Evolutionary conservation across 2,329 filamentous ascomycete genomes (phyloP).

Genomic region (Monosporascus sp.): DNA sequence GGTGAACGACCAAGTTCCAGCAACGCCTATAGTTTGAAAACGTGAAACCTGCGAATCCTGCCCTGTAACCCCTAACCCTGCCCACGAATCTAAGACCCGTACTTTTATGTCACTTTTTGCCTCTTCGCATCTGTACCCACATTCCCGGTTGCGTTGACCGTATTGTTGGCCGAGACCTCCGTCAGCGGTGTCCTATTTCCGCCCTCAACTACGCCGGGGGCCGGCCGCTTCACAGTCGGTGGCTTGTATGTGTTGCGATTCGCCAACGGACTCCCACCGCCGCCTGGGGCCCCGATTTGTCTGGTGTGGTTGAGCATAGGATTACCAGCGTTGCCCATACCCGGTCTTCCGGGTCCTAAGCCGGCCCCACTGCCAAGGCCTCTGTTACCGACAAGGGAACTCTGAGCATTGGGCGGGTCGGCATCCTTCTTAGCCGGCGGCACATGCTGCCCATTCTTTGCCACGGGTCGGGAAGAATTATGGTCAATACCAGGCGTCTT

Average conservation of each 20-base stretch:
- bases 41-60: too few relatives aligned
- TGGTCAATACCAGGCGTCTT: constrained; percentile 88
- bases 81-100: not conserved
- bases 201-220: constrained; percentile 19
- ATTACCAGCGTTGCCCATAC: constrained; percentile 42
- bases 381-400: constrained; percentile 1
- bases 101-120: constrained; percentile 34
- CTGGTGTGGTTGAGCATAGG: constrained; percentile 49
- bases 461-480: constrained; percentile 67
- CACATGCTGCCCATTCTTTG: constrained; percentile 50
- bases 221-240: constrained; percentile 52
- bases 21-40: too few relatives aligned
- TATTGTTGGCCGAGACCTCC: constrained; percentile 45
- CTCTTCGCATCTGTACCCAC: constrained; percentile 44
- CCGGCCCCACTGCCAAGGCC: constrained; percentile 10
- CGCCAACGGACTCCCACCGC: constrained; percentile 48
- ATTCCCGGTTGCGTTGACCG: constrained; percentile 18
- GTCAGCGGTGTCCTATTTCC: constrained; percentile 39
- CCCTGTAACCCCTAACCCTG: too few relatives aligned
- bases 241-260: constrained; percentile 57
- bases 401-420: constrained; percentile 16
- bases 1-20: too few relatives aligned
- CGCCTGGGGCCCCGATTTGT: constrained; percentile 55
- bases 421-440: constrained; percentile 30
- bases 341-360: constrained; percentile 9